Evolutionary conservation across 148 eudicot species (phyloP), one percentile per base, ranked within the genome.

Genomic region (Rhododendron vialii): DNA sequence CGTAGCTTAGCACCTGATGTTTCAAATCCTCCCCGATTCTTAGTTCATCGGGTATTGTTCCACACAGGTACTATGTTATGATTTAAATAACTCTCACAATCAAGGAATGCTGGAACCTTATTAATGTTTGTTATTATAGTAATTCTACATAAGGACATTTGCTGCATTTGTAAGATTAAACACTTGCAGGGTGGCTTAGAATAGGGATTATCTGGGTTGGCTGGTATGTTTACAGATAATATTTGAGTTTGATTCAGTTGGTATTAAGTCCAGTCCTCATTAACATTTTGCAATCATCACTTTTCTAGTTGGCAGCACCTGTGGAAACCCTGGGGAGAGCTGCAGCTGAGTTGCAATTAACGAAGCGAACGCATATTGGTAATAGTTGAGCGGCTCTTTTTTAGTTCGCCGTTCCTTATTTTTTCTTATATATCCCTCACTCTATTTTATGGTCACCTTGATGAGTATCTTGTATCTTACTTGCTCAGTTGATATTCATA

Each of bases 321-420:
- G 61, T 90, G 91, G 95, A 95, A 88, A 88, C 90, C 63, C 75
- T 96, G 43, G 98, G 98, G 78, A 93, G 87, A 86, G 96, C 96
- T 59, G 99, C 99, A 82, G 98, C 93, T 80, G 93, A 92, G 85
- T 95, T 96, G 90, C 95, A 91, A 88, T 89, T 96, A 43, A 93
- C 90, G 86, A 96, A 96, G 87, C 90, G 89, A 84, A 95, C 96
- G 77, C 88, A 90, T 73, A 93, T 95, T 20, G 99, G 99, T 95
- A 89, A 67, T 15, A 48, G 59, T 53, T 36, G 1, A 13, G 10
- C 50, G 45, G 26, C 35, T 86, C n/a, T 30, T 18, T 38, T 78
- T n/a, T 18, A 38, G 17, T 83, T 50, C 30, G 33, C 0, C 10
- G 7, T 43, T 24, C 61, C 14, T 85, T 15, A 57, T 33, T 57